Evolutionary conservation across 2,329 filamentous ascomycete genomes (phyloP).

Genomic region (Trichoderma sp.): DNA sequence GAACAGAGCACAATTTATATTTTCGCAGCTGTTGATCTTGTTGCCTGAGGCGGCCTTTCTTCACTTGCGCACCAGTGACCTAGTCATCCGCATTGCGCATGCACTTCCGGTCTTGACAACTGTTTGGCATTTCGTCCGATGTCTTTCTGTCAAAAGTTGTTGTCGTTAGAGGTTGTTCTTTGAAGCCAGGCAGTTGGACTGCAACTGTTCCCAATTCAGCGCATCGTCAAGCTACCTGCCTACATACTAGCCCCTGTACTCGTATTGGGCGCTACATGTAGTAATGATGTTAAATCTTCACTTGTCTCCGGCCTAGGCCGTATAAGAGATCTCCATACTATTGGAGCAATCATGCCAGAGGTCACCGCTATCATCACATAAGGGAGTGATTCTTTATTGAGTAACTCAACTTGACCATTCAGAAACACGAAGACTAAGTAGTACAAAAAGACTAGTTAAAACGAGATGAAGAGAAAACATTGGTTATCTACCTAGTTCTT

Average conservation of each 20-base stretch:
- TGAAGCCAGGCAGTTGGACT: background rate
- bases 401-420: background rate
- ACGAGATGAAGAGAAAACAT: background rate
- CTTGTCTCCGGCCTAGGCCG: background rate
- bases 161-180: background rate
- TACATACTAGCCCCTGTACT: background rate
- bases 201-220: background rate
- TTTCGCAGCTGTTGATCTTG: too few species aligned
- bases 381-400: background rate
- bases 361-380: background rate
- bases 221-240: background rate
- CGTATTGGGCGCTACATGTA: background rate
- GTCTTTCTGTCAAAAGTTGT: background rate
- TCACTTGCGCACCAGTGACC: too few species aligned
- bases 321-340: too few species aligned
- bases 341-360: background rate
- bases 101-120: background rate
- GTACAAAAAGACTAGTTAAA: background rate
- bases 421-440: background rate
- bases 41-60: too few species aligned
- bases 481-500: background rate
- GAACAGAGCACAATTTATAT: too few species aligned
- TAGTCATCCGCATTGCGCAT: background rate
- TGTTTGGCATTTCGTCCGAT: background rate
- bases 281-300: background rate